Conservation (phyloP, 2,329 filamentous ascomycete species). For the Coniochaeta pulveracea region DNA sequence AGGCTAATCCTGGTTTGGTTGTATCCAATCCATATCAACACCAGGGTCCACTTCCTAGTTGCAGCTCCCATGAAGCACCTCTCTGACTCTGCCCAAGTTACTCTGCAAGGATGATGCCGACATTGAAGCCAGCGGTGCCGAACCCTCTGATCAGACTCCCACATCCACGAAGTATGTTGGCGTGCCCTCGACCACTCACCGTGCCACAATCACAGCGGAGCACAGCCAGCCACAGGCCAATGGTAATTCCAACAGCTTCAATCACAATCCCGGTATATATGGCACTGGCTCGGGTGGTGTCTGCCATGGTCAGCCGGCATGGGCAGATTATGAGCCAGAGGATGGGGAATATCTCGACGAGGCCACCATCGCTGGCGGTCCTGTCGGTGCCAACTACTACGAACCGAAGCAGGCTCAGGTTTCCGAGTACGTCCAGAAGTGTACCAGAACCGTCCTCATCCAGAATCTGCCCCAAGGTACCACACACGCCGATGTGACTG, state of each 20-base stretch:
- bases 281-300: conserved; percentile 3
- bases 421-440: conserved; percentile 23
- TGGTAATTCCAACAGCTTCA: conserved; percentile 5
- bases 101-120: conserved; percentile 17
- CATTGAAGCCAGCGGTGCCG: conserved; percentile 12
- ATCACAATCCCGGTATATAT: conserved; percentile 2
- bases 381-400: conserved; percentile 9
- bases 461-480: conserved; percentile 48
- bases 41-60: conserved; percentile 1
- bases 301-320: conserved; percentile 8
- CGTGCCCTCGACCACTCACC: conserved; percentile 2
- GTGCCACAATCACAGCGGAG: conserved; percentile 1
- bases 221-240: conserved; percentile 2
- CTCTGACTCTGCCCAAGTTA: conserved; percentile 8
- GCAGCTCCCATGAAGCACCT: conserved; percentile 6
- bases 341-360: conserved; percentile 9
- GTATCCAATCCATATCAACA: not conserved
- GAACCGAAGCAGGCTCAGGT: conserved; percentile 9
- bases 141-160: conserved; percentile 1
- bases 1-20: too few relatives aligned
- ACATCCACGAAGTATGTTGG: conserved; percentile 4
- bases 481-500: conserved; percentile 54
- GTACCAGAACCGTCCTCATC: conserved; percentile 49
- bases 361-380: conserved; percentile 8
- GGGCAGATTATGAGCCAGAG: conserved; percentile 11